These are phyloP conservation scores for Solanum acaule DNA, from an alignment of 257 asterid genomes.

Conservation along the genomic window DNA sequence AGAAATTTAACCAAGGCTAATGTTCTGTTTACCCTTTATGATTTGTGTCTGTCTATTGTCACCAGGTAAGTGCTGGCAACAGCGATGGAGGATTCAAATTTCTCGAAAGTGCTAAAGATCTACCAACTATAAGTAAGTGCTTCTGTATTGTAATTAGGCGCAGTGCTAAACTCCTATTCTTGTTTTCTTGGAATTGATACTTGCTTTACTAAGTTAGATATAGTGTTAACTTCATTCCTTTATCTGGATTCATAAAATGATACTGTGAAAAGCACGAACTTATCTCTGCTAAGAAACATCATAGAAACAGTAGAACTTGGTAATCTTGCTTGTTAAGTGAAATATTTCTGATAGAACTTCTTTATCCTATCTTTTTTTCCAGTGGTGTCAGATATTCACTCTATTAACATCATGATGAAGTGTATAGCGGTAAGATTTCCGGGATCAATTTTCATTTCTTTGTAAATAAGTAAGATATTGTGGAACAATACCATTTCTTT, in stretches of 20 bases:
- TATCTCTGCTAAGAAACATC: background rate
- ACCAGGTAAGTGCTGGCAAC: conserved; percentile 24
- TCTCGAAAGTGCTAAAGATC: conserved; percentile 26
- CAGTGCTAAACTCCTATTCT: background rate
- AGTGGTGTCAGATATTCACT: conserved; percentile 32
- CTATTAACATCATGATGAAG: conserved; percentile 41
- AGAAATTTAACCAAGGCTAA: background rate
- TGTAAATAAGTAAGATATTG: background rate
- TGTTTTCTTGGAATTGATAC: background rate
- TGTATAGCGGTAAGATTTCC: conserved; percentile 51
- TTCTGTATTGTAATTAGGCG: background rate
- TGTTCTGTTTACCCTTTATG: background rate
- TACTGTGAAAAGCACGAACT: background rate
- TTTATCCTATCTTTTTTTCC: background rate
- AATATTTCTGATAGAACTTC: background rate
- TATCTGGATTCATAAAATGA: background rate
- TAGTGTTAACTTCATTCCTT: background rate
- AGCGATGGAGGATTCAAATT: conserved; percentile 17
- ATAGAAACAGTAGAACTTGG: background rate
- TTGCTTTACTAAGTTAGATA: background rate
- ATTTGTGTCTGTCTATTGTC: background rate
- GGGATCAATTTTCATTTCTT: background rate
- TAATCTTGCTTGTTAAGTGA: background rate
- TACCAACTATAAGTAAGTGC: conserved; percentile 39
- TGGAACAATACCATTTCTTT: background rate